phyloP scores from a whole-genome alignment of 805 yeast species.

The Saturnispora besseyi region DNA sequence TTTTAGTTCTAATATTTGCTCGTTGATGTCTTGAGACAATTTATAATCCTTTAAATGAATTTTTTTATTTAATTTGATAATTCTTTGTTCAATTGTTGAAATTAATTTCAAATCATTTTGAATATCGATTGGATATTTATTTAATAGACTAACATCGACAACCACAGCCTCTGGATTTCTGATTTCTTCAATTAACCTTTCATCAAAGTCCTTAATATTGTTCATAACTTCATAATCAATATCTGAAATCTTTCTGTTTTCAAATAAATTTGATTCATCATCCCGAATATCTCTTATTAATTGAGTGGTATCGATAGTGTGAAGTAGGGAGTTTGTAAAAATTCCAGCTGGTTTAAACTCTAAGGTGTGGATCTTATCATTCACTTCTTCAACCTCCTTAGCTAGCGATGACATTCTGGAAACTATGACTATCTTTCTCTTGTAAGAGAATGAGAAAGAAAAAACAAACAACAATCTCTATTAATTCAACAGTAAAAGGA shows the following conservation, averaged over 20 bases:
- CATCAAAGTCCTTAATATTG: neutral
- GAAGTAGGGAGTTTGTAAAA: conserved; percentile 12
- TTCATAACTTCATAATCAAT: conserved; percentile 11
- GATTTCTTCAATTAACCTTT: neutral
- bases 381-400: neutral
- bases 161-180: neutral
- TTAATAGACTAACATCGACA: neutral
- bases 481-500: neutral
- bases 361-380: neutral
- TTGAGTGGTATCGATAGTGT: conserved; percentile 13
- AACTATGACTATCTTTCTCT: neutral
- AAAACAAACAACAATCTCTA: neutral
- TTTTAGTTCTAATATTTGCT: neutral
- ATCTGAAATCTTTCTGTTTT: conserved; percentile 8
- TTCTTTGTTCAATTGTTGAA: neutral
- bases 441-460: neutral
- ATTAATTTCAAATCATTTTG: neutral
- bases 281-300: conserved; percentile 12
- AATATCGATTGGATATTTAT: neutral
- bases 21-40: neutral
- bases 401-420: neutral
- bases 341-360: conserved; percentile 8
- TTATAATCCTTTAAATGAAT: neutral
- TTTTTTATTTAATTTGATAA: neutral
- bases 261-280: conserved; percentile 12